A percentile compares a stretch with the other conserved stretches of the same genome.
phyloP scores from a whole-genome alignment of 805 yeast genomes.

The Kazachstania viticola region DNA sequence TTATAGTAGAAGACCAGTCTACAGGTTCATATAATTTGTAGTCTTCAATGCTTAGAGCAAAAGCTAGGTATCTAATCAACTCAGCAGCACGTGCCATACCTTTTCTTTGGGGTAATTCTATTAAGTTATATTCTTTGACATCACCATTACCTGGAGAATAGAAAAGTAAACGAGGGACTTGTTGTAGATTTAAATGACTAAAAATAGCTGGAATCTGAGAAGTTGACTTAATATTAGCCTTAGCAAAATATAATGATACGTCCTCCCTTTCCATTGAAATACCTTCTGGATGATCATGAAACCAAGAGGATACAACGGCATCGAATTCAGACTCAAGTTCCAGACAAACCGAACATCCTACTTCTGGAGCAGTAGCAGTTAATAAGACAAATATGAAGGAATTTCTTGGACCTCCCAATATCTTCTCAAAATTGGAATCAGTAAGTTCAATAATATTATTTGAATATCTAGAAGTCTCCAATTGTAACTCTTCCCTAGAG shows the following conservation, averaged over 20 bases:
- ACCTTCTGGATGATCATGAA: constrained; percentile 43
- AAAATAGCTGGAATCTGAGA: constrained; percentile 37
- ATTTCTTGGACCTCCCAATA: constrained; percentile 51
- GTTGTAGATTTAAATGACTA: constrained; percentile 37
- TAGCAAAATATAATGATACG: constrained; percentile 49
- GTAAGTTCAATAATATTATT: constrained; percentile 37
- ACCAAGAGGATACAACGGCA: constrained; percentile 53
- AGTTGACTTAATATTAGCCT: constrained; percentile 57
- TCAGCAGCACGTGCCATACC: constrained; percentile 26
- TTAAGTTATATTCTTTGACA: constrained; percentile 17
- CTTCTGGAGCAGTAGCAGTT: constrained; percentile 61
- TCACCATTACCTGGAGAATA: constrained; percentile 46
- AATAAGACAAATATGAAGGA: constrained; percentile 60
- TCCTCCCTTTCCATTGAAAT: constrained; percentile 18
- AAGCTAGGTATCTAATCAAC: constrained; percentile 20
- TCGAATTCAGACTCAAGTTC: constrained; percentile 57
- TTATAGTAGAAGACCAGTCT: constrained; percentile 28
- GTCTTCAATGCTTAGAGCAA: constrained; percentile 17
- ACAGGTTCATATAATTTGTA: constrained; percentile 27
- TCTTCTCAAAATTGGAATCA: constrained; percentile 46
- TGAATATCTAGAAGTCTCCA: constrained; percentile 19
- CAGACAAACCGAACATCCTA: constrained; percentile 68
- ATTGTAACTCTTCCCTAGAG: constrained; percentile 13
- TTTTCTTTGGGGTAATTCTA: constrained; percentile 27
- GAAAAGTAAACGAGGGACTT: constrained; percentile 68